Evolutionary conservation across 257 asterid species (phyloP).

Genomic region (Parsonsia alboflavescens): DNA sequence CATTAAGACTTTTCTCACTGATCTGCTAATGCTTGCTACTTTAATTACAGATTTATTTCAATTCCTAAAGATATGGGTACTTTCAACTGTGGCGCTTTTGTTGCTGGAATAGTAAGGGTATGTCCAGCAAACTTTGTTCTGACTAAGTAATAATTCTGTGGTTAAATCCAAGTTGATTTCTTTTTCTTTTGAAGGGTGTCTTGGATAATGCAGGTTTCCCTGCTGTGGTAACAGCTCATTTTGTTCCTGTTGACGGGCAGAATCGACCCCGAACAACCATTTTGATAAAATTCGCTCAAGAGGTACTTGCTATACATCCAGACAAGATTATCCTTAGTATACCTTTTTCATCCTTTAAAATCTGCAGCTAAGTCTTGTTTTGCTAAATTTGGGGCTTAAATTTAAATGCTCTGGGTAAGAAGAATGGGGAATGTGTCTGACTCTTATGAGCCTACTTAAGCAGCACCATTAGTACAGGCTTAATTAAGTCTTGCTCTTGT

Average conservation of each 20-base stretch:
- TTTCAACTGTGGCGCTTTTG: conserved; percentile 95
- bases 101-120: conserved; percentile 96
- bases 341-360: background rate
- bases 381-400: conserved; percentile 7
- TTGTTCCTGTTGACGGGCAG: conserved; percentile 95
- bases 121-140: background rate
- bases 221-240: conserved; percentile 92
- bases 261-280: conserved; percentile 92
- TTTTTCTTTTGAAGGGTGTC: conserved; percentile 61
- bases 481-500: background rate
- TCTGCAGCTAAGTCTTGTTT: background rate
- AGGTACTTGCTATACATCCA: conserved; percentile 40
- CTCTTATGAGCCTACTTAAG: conserved; percentile 3
- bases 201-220: conserved; percentile 92
- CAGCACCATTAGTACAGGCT: background rate
- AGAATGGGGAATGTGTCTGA: background rate
- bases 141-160: background rate
- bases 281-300: conserved; percentile 90
- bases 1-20: conserved; percentile 6
- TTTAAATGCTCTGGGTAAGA: background rate
- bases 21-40: conserved; percentile 17
- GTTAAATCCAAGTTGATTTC: conserved; percentile 16
- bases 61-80: conserved; percentile 98
- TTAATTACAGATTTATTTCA: conserved; percentile 67
- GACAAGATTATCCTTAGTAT: background rate